phyloP scores from a whole-genome alignment of 306 rosid genomes.

The Malus sylvestris region DNA sequence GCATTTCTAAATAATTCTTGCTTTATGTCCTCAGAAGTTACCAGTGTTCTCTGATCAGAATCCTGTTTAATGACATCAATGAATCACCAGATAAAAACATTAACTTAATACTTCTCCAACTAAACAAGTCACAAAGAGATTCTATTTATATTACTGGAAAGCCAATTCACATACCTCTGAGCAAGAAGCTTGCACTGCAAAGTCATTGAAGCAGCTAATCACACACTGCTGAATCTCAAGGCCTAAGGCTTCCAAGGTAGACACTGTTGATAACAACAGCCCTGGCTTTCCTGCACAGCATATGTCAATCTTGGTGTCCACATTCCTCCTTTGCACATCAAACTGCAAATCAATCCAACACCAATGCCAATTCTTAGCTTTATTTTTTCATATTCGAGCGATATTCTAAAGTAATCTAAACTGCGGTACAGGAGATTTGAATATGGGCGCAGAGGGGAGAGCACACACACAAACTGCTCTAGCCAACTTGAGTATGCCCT shows the following conservation, averaged over 20 bases:
- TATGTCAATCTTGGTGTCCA: constrained; percentile 57
- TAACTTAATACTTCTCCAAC: background rate
- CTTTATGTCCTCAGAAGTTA: constrained; percentile 63
- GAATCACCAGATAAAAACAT: background rate
- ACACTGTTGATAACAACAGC: constrained; percentile 57
- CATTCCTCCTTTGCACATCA: constrained; percentile 67
- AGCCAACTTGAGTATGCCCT: background rate
- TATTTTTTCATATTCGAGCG: background rate
- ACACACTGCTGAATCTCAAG: constrained; percentile 94
- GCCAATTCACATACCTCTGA: constrained; percentile 47
- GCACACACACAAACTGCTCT: background rate
- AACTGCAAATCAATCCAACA: constrained; percentile 34
- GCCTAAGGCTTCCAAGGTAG: constrained; percentile 78
- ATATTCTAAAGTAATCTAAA: background rate
- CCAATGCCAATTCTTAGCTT: background rate
- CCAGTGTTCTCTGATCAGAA: constrained; percentile 31
- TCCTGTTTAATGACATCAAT: constrained; percentile 36
- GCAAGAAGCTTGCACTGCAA: constrained; percentile 94
- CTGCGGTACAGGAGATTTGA: background rate
- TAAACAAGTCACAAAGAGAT: background rate
- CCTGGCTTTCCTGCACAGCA: constrained; percentile 86
- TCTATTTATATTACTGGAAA: background rate
- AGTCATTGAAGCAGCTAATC: constrained; percentile 82
- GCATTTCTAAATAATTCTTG: constrained; percentile 77
- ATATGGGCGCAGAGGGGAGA: background rate